These are phyloP conservation scores for Fremontodendron californicum DNA, from an alignment of 345 rosid genomes.

Conservation along the genomic window DNA sequence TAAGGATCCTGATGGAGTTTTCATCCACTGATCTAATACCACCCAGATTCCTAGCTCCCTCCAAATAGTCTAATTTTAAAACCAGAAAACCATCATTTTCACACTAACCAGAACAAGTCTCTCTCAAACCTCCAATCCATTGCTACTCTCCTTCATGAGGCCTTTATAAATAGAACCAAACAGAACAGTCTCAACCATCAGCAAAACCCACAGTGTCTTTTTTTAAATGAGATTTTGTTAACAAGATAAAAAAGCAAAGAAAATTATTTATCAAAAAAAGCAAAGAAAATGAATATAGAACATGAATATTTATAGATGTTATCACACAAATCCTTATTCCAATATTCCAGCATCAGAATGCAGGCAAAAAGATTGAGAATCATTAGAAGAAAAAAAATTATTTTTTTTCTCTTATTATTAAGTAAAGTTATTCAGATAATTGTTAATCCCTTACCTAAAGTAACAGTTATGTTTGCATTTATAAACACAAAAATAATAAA, in stretches of 20 bases:
- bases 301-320: background rate
- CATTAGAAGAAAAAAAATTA: background rate
- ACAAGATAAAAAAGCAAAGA: too few relatives aligned
- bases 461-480: background rate
- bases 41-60: too few relatives aligned
- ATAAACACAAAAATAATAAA: background rate
- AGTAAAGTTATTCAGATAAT: background rate
- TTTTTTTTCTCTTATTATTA: background rate
- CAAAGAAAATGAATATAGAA: background rate
- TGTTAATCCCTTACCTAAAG: background rate
- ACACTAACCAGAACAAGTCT: too few relatives aligned
- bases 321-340: background rate
- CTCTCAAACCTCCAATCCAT: too few relatives aligned
- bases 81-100: too few relatives aligned
- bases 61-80: too few relatives aligned
- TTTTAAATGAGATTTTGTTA: too few relatives aligned
- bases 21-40: conserved; percentile 94
- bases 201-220: too few relatives aligned
- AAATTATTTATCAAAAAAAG: too few relatives aligned
- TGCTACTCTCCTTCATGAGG: too few relatives aligned
- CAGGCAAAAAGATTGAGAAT: background rate
- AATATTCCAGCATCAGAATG: background rate
- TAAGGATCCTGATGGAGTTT: conserved; percentile 47
- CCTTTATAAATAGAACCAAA: too few relatives aligned
- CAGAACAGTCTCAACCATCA: too few relatives aligned